phyloP scores from a whole-genome alignment of 768 basidiomycete genomes.

The Coprinopsis sp. region DNA sequence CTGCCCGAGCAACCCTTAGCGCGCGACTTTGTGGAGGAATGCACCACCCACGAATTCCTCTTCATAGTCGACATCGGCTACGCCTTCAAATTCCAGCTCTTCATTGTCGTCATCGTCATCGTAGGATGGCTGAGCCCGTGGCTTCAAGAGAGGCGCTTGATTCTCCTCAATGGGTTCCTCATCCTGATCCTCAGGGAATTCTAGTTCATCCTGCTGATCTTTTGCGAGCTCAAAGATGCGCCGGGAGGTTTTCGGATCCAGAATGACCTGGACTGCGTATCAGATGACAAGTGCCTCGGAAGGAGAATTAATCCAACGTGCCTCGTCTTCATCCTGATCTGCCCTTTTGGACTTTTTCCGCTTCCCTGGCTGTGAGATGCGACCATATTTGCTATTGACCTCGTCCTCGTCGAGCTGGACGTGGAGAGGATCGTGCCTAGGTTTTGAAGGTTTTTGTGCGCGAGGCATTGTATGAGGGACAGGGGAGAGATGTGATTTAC shows the following conservation, averaged over 20 bases:
- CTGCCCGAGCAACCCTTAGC: slow-evolving; percentile 30
- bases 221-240: slow-evolving; percentile 90
- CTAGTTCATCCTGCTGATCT: slow-evolving; percentile 89
- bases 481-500: slow-evolving; percentile 10
- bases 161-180: slow-evolving; percentile 37
- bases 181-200: slow-evolving; percentile 51
- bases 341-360: slow-evolving; percentile 57
- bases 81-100: slow-evolving; percentile 43
- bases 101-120: slow-evolving; percentile 60
- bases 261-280: slow-evolving; percentile 44
- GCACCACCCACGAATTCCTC: slow-evolving; percentile 54
- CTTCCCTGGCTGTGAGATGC: slow-evolving; percentile 68
- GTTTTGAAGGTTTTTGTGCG: slow-evolving; percentile 47
- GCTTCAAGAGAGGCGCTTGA: slow-evolving; percentile 26
- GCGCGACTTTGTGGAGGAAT: background rate
- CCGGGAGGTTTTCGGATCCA: slow-evolving; percentile 78
- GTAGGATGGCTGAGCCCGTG: slow-evolving; percentile 26
- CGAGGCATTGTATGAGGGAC: slow-evolving; percentile 54
- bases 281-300: slow-evolving; percentile 8
- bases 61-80: slow-evolving; percentile 45
- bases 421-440: slow-evolving; percentile 84
- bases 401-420: slow-evolving; percentile 82
- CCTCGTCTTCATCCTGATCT: slow-evolving; percentile 47
- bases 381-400: slow-evolving; percentile 70
- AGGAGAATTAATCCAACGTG: slow-evolving; percentile 25